These are phyloP conservation scores for Phytophthora colocasiae DNA, from an alignment of 352 stramenopile genomes.

Conservation along the genomic window DNA sequence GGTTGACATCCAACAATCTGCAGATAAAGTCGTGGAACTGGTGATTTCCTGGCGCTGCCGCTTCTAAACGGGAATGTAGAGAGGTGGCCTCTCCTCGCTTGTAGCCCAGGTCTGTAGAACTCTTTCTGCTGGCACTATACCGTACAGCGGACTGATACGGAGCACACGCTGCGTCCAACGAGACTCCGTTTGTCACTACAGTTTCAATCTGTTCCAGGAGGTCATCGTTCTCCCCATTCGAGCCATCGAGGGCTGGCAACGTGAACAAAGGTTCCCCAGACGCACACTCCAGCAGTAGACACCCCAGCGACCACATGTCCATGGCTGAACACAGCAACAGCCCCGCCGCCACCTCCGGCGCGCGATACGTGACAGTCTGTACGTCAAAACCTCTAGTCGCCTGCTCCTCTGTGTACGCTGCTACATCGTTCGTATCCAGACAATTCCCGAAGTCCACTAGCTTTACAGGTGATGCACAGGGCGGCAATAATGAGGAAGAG, in stretches of 20 bases:
- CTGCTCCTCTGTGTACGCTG: constrained; percentile 41
- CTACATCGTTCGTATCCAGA: constrained; percentile 51
- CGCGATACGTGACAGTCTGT: constrained; percentile 77
- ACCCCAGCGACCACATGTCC: constrained; percentile 86
- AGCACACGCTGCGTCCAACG: constrained; percentile 29
- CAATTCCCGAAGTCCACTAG: constrained; percentile 86
- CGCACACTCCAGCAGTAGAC: constrained; percentile 70
- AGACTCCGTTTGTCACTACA: constrained; percentile 37
- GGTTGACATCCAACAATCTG: constrained; percentile 59
- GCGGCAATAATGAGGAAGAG: constrained; percentile 4
- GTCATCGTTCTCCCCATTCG: constrained; percentile 40
- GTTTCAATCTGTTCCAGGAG: constrained; percentile 57
- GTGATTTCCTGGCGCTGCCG: constrained; percentile 28
- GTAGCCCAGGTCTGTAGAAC: constrained; percentile 15
- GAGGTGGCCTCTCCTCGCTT: constrained; percentile 6
- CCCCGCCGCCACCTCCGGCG: constrained; percentile 72
- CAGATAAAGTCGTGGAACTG: constrained; percentile 66
- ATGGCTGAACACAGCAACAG: constrained; percentile 64
- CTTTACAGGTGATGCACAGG: constrained; percentile 49
- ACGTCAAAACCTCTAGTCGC: constrained; percentile 61
- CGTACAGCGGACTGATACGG: constrained; percentile 40
- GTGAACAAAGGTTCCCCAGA: constrained; percentile 67
- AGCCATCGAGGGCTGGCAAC: constrained; percentile 21
- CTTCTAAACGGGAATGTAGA: constrained; percentile 42
- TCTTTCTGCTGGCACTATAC: constrained; percentile 18